Percentiles rank a stretch among this genome's conserved stretches.
Evolutionary conservation across 192 early-diverging fungal genomes (phyloP).

Genomic region (Diversispora epigaea): DNA sequence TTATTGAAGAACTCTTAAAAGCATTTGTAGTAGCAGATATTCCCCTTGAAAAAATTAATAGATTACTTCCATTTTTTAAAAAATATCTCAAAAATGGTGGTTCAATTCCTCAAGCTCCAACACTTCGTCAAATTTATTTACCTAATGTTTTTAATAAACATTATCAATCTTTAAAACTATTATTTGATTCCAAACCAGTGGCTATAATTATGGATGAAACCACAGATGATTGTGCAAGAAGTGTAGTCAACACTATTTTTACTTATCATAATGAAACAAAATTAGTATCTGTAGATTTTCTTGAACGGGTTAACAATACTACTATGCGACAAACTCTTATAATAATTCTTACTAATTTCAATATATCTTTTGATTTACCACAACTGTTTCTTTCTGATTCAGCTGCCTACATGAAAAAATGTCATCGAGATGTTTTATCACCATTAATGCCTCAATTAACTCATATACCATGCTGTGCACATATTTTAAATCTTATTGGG

Average conservation of each 20-base stretch:
- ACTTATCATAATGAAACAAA: background rate
- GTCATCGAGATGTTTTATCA: background rate
- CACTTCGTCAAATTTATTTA: background rate
- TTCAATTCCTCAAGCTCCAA: background rate
- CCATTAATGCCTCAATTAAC: background rate
- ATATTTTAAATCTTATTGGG: conserved; percentile 9
- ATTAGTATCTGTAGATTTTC: conserved; percentile 7
- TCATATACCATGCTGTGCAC: background rate
- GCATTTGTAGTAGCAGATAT: background rate
- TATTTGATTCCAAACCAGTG: background rate
- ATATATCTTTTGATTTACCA: background rate
- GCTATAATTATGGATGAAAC: background rate
- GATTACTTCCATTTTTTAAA: conserved; percentile 4
- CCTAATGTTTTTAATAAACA: background rate
- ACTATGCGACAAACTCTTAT: too few species aligned
- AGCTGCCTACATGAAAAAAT: conserved; percentile 6
- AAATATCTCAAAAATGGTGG: background rate
- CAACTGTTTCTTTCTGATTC: background rate
- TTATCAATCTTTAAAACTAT: background rate
- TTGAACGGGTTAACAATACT: conserved; percentile 9
- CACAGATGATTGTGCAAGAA: background rate
- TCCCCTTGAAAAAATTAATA: conserved; percentile 6
- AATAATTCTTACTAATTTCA: background rate
- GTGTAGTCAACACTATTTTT: background rate
- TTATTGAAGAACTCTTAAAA: background rate